Evolutionary conservation across 768 basidiomycete genomes (phyloP).

Genomic region (Melanogaster broomeanus): DNA sequence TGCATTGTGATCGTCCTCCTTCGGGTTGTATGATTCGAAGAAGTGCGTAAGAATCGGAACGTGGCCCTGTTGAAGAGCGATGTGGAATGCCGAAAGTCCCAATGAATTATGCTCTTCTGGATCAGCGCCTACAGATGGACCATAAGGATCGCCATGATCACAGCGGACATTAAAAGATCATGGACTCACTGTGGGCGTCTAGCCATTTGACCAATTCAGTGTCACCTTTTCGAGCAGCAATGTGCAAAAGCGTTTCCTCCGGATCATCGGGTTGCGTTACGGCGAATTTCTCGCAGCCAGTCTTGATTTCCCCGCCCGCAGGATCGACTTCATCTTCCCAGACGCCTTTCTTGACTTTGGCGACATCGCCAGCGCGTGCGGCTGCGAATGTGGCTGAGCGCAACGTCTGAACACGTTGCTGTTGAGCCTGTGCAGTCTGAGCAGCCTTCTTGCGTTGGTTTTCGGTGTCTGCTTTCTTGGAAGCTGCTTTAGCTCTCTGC

Average conservation of each 20-base stretch:
- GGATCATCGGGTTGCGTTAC: slow-evolving; percentile 48
- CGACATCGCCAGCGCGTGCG: slow-evolving; percentile 54
- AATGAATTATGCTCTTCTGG: slow-evolving; percentile 65
- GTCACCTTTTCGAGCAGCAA: slow-evolving; percentile 59
- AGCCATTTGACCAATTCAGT: slow-evolving; percentile 66
- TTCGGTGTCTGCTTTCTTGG: slow-evolving; percentile 58
- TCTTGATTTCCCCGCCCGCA: slow-evolving; percentile 66
- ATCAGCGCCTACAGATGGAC: slow-evolving; percentile 57
- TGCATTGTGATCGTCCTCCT: slow-evolving; percentile 46
- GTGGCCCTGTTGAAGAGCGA: slow-evolving; percentile 57
- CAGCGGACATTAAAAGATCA: slow-evolving; percentile 23
- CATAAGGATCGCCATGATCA: slow-evolving; percentile 18
- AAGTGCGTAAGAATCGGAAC: slow-evolving; percentile 57
- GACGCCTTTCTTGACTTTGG: slow-evolving; percentile 60
- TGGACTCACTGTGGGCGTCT: slow-evolving; percentile 63
- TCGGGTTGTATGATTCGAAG: slow-evolving; percentile 59
- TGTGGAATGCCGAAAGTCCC: slow-evolving; percentile 65
- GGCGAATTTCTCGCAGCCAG: slow-evolving; percentile 54
- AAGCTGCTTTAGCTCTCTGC: slow-evolving; percentile 53
- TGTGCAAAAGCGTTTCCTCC: slow-evolving; percentile 71
- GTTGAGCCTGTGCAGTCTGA: slow-evolving; percentile 46
- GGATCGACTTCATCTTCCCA: slow-evolving; percentile 75
- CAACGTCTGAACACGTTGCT: slow-evolving; percentile 51
- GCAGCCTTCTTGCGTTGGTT: slow-evolving; percentile 48
- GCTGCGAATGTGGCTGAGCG: slow-evolving; percentile 68